phyloP scores from a whole-genome alignment of 352 stramenopile species.

The Pythium angustatum region DNA sequence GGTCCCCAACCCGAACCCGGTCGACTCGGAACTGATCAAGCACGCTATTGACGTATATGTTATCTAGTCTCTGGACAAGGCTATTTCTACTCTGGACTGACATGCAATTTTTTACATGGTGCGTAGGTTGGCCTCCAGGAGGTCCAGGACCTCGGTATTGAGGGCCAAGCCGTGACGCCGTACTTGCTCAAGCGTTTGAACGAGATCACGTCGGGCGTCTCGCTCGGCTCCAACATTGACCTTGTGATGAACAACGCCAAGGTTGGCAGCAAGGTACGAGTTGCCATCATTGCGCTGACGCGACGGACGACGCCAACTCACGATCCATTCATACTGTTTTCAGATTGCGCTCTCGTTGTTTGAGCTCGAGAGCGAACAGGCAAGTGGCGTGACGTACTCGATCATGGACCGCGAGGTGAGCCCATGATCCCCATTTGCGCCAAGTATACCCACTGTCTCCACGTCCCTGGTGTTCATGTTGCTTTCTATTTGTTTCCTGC shows the following conservation, averaged over 20 bases:
- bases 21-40: conserved; percentile 88
- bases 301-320: neutral
- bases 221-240: conserved; percentile 95
- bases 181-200: conserved; percentile 89
- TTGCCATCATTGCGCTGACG: neutral
- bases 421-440: conserved; percentile 27
- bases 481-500: conserved; percentile 21
- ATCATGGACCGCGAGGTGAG: conserved; percentile 50
- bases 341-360: conserved; percentile 71
- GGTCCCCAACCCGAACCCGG: conserved; percentile 88
- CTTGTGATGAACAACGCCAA: conserved; percentile 97
- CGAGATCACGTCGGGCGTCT: conserved; percentile 92
- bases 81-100: too few species aligned
- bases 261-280: conserved; percentile 90
- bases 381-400: conserved; percentile 38
- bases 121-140: conserved; percentile 75
- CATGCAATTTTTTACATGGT: neutral
- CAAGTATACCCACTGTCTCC: conserved; percentile 11
- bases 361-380: conserved; percentile 49
- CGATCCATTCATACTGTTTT: conserved; percentile 4
- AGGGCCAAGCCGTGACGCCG: conserved; percentile 95
- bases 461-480: conserved; percentile 14
- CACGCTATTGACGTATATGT: conserved; percentile 78
- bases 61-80: too few species aligned
- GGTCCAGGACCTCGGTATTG: conserved; percentile 81